A percentile compares a stretch with the other conserved stretches of the same genome.
phyloP scores from a whole-genome alignment of 2,329 filamentous ascomycete species.

The Phialophora tarda region DNA sequence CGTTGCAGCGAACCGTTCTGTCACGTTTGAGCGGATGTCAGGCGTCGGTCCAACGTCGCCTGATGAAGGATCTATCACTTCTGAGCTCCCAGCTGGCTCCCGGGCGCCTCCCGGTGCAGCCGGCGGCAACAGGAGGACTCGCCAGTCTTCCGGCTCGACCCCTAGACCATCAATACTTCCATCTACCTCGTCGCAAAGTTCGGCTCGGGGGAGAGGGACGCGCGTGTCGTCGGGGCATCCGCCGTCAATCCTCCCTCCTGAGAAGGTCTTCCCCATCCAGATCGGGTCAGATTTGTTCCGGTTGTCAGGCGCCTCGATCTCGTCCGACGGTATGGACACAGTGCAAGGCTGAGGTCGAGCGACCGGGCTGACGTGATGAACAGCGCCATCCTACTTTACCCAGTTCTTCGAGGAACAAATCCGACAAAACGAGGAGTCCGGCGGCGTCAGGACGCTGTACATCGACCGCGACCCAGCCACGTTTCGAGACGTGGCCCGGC shows the following conservation, averaged over 20 bases:
- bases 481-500: slow-evolving; percentile 85
- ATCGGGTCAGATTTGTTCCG: slow-evolving; percentile 72
- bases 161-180: slow-evolving; percentile 23
- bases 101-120: slow-evolving; percentile 21
- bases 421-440: slow-evolving; percentile 64
- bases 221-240: slow-evolving; percentile 37
- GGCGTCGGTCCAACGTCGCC: slow-evolving; percentile 34
- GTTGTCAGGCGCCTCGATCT: slow-evolving; percentile 71
- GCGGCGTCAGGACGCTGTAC: slow-evolving; percentile 78
- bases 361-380: slow-evolving; percentile 47
- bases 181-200: slow-evolving; percentile 27
- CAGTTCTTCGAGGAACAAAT: slow-evolving; percentile 90
- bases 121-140: slow-evolving; percentile 24
- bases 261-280: slow-evolving; percentile 72
- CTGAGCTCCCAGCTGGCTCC: slow-evolving; percentile 28
- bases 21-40: slow-evolving; percentile 40
- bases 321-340: slow-evolving; percentile 68
- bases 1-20: slow-evolving; percentile 27
- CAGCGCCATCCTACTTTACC: slow-evolving; percentile 95
- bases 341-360: not conserved
- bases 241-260: slow-evolving; percentile 54
- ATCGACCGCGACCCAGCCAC: slow-evolving; percentile 92
- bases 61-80: slow-evolving; percentile 38
- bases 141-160: slow-evolving; percentile 28
- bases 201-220: slow-evolving; percentile 26